Evolutionary conservation across 805 yeast genomes (phyloP).

Genomic region (Metahyphopichia silvanorum): DNA sequence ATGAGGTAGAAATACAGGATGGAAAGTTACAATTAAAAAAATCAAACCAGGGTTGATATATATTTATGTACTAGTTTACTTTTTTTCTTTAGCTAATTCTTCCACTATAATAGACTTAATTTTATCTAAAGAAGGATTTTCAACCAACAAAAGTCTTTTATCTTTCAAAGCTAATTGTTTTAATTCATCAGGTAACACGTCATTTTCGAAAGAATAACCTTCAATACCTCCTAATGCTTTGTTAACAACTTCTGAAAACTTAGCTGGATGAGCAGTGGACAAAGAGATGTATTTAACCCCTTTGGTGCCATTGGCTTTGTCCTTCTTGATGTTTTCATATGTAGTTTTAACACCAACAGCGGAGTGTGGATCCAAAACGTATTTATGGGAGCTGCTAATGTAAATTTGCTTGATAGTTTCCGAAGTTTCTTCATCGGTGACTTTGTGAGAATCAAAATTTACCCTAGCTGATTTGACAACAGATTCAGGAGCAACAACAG

Average conservation of each 20-base stretch:
- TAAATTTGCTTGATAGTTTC: slow-evolving; percentile 73
- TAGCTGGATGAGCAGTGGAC: slow-evolving; percentile 99
- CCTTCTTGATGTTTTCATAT: slow-evolving; percentile 53
- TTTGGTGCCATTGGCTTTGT: slow-evolving; percentile 33
- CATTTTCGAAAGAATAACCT: slow-evolving; percentile 81
- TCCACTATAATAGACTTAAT: slow-evolving; percentile 75
- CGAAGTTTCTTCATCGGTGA: slow-evolving; percentile 75
- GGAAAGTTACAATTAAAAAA: slow-evolving; percentile 64
- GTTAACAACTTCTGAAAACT: slow-evolving; percentile 94
- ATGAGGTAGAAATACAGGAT: slow-evolving; percentile 64
- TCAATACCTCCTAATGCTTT: slow-evolving; percentile 61
- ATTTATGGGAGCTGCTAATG: slow-evolving; percentile 54
- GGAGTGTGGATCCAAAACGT: slow-evolving; percentile 93
- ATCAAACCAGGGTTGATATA: slow-evolving; percentile 3
- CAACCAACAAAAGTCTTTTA: slow-evolving; percentile 70
- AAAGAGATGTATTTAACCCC: slow-evolving; percentile 63
- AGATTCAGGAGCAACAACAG: slow-evolving; percentile 63
- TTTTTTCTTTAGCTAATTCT: slow-evolving; percentile 43
- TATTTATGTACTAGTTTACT: slow-evolving; percentile 1
- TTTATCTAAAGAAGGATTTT: slow-evolving; percentile 66
- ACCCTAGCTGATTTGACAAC: slow-evolving; percentile 64
- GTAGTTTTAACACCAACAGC: slow-evolving; percentile 91
- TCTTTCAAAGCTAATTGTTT: slow-evolving; percentile 66
- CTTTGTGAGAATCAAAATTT: slow-evolving; percentile 77
- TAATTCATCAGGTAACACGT: slow-evolving; percentile 87